These are phyloP conservation scores for Moesziomyces sp. DNA, from an alignment of 1,284 basidiomycete species.

Conservation along the genomic window DNA sequence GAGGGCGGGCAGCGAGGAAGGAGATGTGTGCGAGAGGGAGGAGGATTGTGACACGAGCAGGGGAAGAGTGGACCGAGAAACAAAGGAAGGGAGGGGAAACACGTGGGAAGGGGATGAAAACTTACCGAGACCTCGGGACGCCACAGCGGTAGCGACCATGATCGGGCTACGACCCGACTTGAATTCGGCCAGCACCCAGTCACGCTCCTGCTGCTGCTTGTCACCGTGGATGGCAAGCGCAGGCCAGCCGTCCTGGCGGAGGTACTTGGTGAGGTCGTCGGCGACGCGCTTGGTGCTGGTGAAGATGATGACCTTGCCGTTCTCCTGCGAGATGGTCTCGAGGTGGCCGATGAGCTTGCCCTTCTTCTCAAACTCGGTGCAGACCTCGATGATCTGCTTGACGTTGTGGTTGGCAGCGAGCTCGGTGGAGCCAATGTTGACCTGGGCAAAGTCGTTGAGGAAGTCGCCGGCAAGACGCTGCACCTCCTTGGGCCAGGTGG, in stretches of 20 bases:
- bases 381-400: slow-evolving; percentile 91
- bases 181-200: slow-evolving; percentile 98
- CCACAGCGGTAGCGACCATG: slow-evolving; percentile 85
- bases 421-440: slow-evolving; percentile 99
- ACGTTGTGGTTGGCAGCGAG: slow-evolving; percentile 99
- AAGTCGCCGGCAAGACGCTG: slow-evolving; percentile 98
- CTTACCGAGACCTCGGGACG: slow-evolving; percentile 99
- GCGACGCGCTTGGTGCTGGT: slow-evolving; percentile 97
- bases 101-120: slow-evolving; percentile 67
- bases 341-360: slow-evolving; percentile 95
- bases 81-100: slow-evolving; percentile 3
- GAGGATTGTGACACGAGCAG: neutral
- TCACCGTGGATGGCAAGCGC: slow-evolving; percentile 97
- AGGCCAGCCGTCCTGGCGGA: slow-evolving; percentile 84
- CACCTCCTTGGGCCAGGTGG: slow-evolving; percentile 99
- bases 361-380: slow-evolving; percentile 97
- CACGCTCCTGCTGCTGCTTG: slow-evolving; percentile 88
- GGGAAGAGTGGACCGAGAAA: slow-evolving; percentile 5
- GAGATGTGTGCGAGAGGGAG: slow-evolving; percentile 3
- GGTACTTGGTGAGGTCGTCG: slow-evolving; percentile 90
- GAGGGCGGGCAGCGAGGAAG: neutral
- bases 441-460: slow-evolving; percentile 93
- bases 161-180: slow-evolving; percentile 97
- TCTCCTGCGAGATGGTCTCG: slow-evolving; percentile 93
- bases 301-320: slow-evolving; percentile 98